Conservation (phyloP, 768 basidiomycete genomes). For the Rhodotorula taiwanensis region DNA sequence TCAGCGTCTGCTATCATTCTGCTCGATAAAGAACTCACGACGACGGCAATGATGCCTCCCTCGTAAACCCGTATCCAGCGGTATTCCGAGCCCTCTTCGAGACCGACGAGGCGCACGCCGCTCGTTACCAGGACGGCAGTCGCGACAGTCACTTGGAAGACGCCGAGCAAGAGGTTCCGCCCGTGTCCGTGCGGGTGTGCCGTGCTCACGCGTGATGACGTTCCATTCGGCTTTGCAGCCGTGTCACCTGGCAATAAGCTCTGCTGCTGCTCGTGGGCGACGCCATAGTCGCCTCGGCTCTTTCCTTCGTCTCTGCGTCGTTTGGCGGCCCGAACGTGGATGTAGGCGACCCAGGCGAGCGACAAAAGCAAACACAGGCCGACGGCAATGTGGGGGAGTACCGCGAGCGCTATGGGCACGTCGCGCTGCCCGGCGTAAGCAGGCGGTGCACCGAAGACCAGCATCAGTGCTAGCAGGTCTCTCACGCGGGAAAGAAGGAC, state of each 20-base stretch:
- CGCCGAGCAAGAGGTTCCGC: slow-evolving; percentile 2
- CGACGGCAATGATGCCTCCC: neutral
- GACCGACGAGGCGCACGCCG: neutral
- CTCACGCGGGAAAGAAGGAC: too few species aligned
- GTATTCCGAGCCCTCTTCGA: neutral
- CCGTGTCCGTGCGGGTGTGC: neutral
- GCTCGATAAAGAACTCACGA: slow-evolving; percentile 5
- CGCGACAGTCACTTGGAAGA: neutral
- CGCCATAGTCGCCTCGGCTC: too few species aligned
- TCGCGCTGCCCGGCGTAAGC: too few species aligned
- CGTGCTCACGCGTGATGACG: too few species aligned
- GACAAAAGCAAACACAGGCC: neutral
- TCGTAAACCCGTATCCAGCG: slow-evolving; percentile 18
- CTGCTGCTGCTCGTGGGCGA: too few species aligned
- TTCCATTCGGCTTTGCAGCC: too few species aligned
- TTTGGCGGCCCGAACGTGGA: neutral
- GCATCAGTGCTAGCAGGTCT: too few species aligned
- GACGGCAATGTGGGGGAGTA: slow-evolving; percentile 7
- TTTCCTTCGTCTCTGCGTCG: too few species aligned
- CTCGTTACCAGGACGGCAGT: neutral
- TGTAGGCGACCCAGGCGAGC: slow-evolving; percentile 1
- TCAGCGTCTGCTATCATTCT: neutral
- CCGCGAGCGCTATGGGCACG: neutral
- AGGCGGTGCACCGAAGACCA: too few species aligned
- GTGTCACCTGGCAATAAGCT: too few species aligned